Percentiles rank a stretch among this genome's conserved stretches.
These are phyloP conservation scores for Aspergillus conjunctus DNA, from an alignment of 495 filamentous ascomycete genomes.

Conservation along the genomic window DNA sequence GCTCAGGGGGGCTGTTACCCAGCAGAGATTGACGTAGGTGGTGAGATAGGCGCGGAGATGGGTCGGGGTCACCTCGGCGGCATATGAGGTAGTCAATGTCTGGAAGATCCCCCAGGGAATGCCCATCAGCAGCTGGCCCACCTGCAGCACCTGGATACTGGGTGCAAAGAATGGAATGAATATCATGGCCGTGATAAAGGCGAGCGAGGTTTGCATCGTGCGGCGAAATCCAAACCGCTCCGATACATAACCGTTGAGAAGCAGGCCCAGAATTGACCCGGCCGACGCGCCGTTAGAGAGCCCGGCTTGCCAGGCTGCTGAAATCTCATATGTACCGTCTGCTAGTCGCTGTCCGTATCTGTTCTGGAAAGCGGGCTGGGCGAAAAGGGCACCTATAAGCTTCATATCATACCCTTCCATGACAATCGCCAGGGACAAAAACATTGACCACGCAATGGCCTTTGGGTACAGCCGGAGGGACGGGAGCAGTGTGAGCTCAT, in stretches of 20 bases:
- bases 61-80: conserved; percentile 75
- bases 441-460: conserved; percentile 55
- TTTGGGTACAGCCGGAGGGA: conserved; percentile 59
- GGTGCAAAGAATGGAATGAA: conserved; percentile 76
- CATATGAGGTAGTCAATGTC: conserved; percentile 76
- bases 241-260: conserved; percentile 74
- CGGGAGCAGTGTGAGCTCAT: too few relatives aligned
- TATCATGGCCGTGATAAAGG: conserved; percentile 64
- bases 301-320: conserved; percentile 74
- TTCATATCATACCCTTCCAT: conserved; percentile 62
- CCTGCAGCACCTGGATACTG: conserved; percentile 64
- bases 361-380: conserved; percentile 57
- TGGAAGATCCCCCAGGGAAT: conserved; percentile 82
- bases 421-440: conserved; percentile 55
- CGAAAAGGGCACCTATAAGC: conserved; percentile 54
- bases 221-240: conserved; percentile 73
- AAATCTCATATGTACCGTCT: conserved; percentile 63
- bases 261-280: conserved; percentile 73
- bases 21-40: too few relatives aligned
- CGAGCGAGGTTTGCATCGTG: conserved; percentile 68
- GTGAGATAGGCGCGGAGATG: conserved; percentile 69
- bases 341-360: conserved; percentile 63
- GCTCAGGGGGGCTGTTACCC: too few relatives aligned
- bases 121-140: conserved; percentile 73
- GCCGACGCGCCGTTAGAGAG: conserved; percentile 64